Percentiles rank a stretch among this genome's conserved stretches.
phyloP scores from a whole-genome alignment of 768 basidiomycete species.

The Leccinellum albellum region DNA sequence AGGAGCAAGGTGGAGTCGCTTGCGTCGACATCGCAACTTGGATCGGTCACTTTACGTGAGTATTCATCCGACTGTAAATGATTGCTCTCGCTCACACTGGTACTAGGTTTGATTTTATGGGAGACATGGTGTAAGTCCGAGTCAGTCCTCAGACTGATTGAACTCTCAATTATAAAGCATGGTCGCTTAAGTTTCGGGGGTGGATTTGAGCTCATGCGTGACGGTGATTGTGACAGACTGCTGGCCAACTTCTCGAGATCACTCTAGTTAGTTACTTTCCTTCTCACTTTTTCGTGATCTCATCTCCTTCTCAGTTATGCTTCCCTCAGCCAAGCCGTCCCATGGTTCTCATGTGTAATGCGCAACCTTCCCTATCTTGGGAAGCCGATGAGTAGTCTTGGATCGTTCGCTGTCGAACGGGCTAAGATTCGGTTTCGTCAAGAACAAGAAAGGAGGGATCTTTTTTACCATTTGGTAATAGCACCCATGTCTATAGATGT shows the following conservation, averaged over 20 bases:
- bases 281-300: not conserved
- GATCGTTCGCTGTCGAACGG: slow-evolving; percentile 25
- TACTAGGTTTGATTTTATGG: slow-evolving; percentile 26
- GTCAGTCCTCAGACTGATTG: not conserved
- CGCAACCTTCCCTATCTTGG: slow-evolving; percentile 31
- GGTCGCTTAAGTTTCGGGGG: slow-evolving; percentile 33
- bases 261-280: slow-evolving; percentile 23
- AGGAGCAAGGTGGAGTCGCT: slow-evolving; percentile 9
- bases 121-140: slow-evolving; percentile 26
- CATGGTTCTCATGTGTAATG: slow-evolving; percentile 24
- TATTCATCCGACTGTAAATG: not conserved
- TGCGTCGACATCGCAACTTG: slow-evolving; percentile 15
- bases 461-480: slow-evolving; percentile 44
- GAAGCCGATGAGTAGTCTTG: slow-evolving; percentile 25
- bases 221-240: slow-evolving; percentile 33
- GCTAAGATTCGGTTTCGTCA: slow-evolving; percentile 22
- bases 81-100: not conserved
- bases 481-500: too few relatives aligned
- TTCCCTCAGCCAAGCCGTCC: slow-evolving; percentile 13
- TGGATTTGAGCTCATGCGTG: slow-evolving; percentile 36
- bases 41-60: slow-evolving; percentile 25
- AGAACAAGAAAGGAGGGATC: slow-evolving; percentile 22
- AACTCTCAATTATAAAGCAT: not conserved
- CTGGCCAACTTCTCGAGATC: slow-evolving; percentile 28
- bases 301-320: slow-evolving; percentile 11